phyloP scores from a whole-genome alignment of 2,329 filamentous ascomycete species.

The Colletotrichum plurivorum region DNA sequence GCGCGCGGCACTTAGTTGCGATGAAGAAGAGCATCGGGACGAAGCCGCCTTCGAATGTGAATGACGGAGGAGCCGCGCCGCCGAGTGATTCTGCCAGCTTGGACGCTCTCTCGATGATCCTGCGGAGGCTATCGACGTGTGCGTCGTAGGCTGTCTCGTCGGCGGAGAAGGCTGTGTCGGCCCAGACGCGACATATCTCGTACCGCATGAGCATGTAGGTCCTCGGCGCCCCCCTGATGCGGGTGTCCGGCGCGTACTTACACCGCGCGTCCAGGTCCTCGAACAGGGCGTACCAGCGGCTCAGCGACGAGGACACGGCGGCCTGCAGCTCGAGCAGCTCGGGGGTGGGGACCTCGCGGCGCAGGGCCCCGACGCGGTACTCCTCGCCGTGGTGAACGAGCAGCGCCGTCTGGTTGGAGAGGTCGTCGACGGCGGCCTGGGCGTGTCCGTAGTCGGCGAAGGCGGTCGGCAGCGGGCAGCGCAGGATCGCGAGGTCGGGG shows the following conservation, averaged over 20 bases:
- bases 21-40: constrained; percentile 10
- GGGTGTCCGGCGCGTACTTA: neutral
- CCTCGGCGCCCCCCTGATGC: neutral
- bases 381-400: neutral
- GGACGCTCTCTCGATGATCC: constrained; percentile 51
- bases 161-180: constrained; percentile 2
- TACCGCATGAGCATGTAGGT: neutral
- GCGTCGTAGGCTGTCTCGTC: neutral
- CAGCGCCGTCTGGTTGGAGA: constrained; percentile 7
- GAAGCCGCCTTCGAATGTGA: constrained; percentile 9
- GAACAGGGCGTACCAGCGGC: neutral
- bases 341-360: neutral
- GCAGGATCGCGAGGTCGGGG: neutral
- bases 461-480: neutral
- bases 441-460: constrained; percentile 11
- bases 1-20: constrained; percentile 42
- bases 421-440: constrained; percentile 7
- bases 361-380: neutral
- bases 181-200: neutral
- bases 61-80: neutral
- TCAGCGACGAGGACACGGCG: neutral
- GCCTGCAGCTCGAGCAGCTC: neutral
- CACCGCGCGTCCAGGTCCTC: constrained; percentile 12
- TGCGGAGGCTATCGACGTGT: constrained; percentile 36
- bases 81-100: constrained; percentile 2